A percentile compares a stretch with the other conserved stretches of the same genome.
Evolutionary conservation across 1,284 basidiomycete species (phyloP).

Genomic region (Erythrobasidium hasegawianum): DNA sequence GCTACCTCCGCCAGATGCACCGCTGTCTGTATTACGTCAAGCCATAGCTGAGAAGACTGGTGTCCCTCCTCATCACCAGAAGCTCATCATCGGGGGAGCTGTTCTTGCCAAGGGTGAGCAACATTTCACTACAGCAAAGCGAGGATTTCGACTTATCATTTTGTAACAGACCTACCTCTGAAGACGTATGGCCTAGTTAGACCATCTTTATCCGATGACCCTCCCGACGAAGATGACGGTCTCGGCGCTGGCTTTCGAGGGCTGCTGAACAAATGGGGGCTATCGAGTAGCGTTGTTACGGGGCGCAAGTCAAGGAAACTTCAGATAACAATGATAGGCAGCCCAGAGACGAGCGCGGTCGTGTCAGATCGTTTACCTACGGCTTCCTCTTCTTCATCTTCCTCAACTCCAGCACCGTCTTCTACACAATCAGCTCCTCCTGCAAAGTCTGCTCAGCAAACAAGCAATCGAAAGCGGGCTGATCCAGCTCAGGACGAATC

Average conservation of each 20-base stretch:
- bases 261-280: slow-evolving; percentile 28
- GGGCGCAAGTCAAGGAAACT: slow-evolving; percentile 17
- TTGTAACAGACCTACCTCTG: slow-evolving; percentile 19
- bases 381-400: background rate
- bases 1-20: slow-evolving; percentile 40
- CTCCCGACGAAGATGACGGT: slow-evolving; percentile 14
- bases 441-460: slow-evolving; percentile 3
- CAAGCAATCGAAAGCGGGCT: background rate
- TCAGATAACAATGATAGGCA: slow-evolving; percentile 34
- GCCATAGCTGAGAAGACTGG: slow-evolving; percentile 40
- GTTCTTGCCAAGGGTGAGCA: slow-evolving; percentile 27
- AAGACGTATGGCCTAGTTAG: slow-evolving; percentile 32
- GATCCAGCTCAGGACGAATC: slow-evolving; percentile 16
- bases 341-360: slow-evolving; percentile 25
- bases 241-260: slow-evolving; percentile 8
- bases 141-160: background rate
- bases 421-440: slow-evolving; percentile 1
- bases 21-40: slow-evolving; percentile 40
- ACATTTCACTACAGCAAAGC: background rate
- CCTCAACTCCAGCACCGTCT: background rate
- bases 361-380: slow-evolving; percentile 13
- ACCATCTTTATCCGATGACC: slow-evolving; percentile 23
- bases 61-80: slow-evolving; percentile 42
- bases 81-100: slow-evolving; percentile 33
- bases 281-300: slow-evolving; percentile 18